These are phyloP conservation scores for Backusella luteola DNA, from an alignment of 192 early-diverging fungal species.

Conservation along the genomic window DNA sequence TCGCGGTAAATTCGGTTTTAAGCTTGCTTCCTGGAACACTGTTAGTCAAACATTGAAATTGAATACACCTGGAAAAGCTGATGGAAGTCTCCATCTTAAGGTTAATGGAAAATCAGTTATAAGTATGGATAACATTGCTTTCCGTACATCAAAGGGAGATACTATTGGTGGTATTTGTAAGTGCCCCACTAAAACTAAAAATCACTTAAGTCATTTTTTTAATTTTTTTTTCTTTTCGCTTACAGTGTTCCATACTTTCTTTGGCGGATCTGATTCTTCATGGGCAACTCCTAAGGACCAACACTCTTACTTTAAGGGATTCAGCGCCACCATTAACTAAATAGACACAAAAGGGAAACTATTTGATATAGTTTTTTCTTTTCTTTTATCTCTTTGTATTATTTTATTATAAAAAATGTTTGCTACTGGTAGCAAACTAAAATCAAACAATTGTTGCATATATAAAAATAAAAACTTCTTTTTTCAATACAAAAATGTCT, in stretches of 20 bases:
- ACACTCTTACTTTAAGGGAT: conserved; percentile 28
- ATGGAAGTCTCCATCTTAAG: conserved; percentile 14
- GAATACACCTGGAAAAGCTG: conserved; percentile 29
- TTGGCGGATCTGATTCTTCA: conserved; percentile 30
- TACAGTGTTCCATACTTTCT: conserved; percentile 40
- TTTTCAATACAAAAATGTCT: neutral
- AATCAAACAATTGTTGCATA: neutral
- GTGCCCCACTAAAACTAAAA: neutral
- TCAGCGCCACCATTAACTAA: neutral
- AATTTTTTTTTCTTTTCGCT: conserved; percentile 8
- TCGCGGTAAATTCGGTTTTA: conserved; percentile 47
- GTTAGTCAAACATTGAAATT: conserved; percentile 40
- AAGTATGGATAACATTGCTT: conserved; percentile 10
- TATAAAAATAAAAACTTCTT: neutral
- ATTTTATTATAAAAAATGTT: neutral
- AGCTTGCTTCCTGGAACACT: conserved; percentile 43
- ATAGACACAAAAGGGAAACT: neutral
- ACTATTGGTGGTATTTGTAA: conserved; percentile 28
- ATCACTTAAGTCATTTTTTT: neutral
- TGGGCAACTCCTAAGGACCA: conserved; percentile 26
- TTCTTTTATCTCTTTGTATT: neutral
- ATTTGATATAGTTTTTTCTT: neutral
- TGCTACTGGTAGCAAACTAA: conserved; percentile 2
- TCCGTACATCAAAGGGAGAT: neutral
- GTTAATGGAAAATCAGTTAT: conserved; percentile 22